A percentile compares a stretch with the other conserved stretches of the same genome.
These are phyloP conservation scores for Beauveria sp. DNA, from an alignment of 2,329 filamentous ascomycete genomes.

Conservation along the genomic window DNA sequence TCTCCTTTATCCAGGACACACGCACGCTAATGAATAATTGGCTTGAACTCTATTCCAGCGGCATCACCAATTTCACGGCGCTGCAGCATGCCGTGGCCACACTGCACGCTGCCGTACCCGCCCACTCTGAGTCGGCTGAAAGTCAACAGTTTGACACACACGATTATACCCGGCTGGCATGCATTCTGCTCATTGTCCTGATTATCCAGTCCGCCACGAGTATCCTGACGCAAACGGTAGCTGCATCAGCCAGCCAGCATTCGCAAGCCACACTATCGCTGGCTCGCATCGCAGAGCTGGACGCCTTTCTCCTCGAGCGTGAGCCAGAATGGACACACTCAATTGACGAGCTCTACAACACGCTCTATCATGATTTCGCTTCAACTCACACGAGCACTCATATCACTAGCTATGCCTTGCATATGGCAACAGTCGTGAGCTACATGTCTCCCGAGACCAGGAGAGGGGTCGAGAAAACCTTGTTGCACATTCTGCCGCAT, in stretches of 20 bases:
- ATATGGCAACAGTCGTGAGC: background rate
- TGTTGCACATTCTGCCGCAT: background rate
- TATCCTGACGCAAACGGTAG: background rate
- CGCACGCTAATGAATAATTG: conserved; percentile 5
- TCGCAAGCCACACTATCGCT: background rate
- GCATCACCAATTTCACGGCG: background rate
- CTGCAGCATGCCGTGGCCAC: background rate
- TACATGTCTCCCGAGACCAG: background rate
- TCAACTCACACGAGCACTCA: too few relatives aligned
- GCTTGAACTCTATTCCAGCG: background rate
- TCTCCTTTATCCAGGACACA: conserved; percentile 6
- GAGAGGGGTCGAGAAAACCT: background rate
- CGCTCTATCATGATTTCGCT: background rate
- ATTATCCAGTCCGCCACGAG: background rate
- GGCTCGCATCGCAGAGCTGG: background rate
- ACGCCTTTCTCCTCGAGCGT: background rate
- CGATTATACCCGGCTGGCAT: background rate
- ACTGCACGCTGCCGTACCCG: background rate
- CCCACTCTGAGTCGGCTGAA: background rate
- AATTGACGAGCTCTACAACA: background rate
- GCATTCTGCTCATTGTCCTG: background rate
- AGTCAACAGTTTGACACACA: background rate
- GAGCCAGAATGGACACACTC: background rate
- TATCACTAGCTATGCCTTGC: background rate
- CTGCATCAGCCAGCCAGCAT: background rate